Percentiles rank a stretch among this genome's conserved stretches.
Conservation (phyloP, 352 stramenopile species). For the Halophytophthora polymorphica region DNA sequence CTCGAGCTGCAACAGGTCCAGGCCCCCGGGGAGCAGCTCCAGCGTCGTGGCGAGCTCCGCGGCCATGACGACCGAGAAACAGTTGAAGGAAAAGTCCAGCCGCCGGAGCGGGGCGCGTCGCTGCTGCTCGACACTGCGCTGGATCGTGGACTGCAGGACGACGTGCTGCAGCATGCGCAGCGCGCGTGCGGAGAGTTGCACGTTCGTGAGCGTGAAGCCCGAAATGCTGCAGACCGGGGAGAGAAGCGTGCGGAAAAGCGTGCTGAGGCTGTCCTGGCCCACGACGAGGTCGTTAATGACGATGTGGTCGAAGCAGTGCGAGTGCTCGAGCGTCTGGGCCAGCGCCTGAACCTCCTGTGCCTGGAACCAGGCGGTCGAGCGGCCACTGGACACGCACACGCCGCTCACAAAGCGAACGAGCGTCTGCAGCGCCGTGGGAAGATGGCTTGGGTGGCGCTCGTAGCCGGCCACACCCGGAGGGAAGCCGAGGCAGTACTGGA, state of each 20-base stretch:
- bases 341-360: slow-evolving; percentile 49
- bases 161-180: slow-evolving; percentile 52
- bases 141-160: slow-evolving; percentile 54
- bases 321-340: slow-evolving; percentile 35
- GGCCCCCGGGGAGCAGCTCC: slow-evolving; percentile 38
- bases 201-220: slow-evolving; percentile 47
- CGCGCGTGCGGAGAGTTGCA: slow-evolving; percentile 32
- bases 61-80: slow-evolving; percentile 48
- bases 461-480: slow-evolving; percentile 29
- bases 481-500: slow-evolving; percentile 60
- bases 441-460: slow-evolving; percentile 15
- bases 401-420: slow-evolving; percentile 14
- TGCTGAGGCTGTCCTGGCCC: slow-evolving; percentile 32
- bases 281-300: slow-evolving; percentile 48
- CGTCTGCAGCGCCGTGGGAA: slow-evolving; percentile 9
- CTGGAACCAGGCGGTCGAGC: slow-evolving; percentile 17
- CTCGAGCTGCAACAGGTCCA: slow-evolving; percentile 62
- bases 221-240: slow-evolving; percentile 32
- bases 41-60: slow-evolving; percentile 44
- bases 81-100: slow-evolving; percentile 70
- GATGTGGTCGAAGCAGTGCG: slow-evolving; percentile 42
- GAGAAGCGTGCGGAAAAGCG: slow-evolving; percentile 52
- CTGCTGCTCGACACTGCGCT: slow-evolving; percentile 10
- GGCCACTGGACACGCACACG: slow-evolving; percentile 7
- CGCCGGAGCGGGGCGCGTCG: slow-evolving; percentile 31